Percentiles rank a stretch among this genome's conserved stretches.
Evolutionary conservation across 768 basidiomycete species (phyloP).

Genomic region (Hericium rajendrae): DNA sequence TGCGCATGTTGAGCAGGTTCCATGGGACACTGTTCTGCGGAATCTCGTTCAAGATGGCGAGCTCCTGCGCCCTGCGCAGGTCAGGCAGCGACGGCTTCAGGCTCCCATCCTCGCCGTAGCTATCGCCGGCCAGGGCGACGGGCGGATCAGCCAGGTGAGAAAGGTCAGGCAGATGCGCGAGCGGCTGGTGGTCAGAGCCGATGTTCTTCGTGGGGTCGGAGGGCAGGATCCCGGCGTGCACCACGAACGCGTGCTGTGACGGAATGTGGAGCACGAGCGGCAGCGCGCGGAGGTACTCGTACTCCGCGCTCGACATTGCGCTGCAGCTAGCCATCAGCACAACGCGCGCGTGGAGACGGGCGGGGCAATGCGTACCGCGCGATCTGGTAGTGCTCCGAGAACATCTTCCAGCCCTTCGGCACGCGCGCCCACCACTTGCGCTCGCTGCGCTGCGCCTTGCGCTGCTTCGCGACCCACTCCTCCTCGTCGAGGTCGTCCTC

Average conservation of each 20-base stretch:
- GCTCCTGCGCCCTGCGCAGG: constrained; percentile 56
- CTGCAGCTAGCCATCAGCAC: constrained; percentile 16
- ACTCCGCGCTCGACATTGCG: constrained; percentile 51
- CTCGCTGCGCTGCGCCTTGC: constrained; percentile 17
- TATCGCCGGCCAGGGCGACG: constrained; percentile 1
- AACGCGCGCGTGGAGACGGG: too few species aligned
- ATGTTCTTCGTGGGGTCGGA: constrained; percentile 49
- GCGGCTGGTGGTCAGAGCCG: constrained; percentile 52
- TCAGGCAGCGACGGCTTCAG: constrained; percentile 5
- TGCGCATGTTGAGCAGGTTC: constrained; percentile 66
- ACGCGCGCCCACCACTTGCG: constrained; percentile 24
- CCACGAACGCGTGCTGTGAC: constrained; percentile 63
- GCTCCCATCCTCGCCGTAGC: background rate
- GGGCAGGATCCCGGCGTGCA: constrained; percentile 78
- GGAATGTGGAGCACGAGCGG: constrained; percentile 73
- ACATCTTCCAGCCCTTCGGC: constrained; percentile 56
- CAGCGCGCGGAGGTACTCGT: constrained; percentile 62
- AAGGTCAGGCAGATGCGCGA: constrained; percentile 22
- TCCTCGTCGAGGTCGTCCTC: constrained; percentile 27
- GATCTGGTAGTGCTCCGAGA: constrained; percentile 67
- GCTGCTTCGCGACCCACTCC: constrained; percentile 25
- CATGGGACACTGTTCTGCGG: constrained; percentile 75
- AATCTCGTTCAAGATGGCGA: constrained; percentile 52
- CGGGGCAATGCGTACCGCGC: constrained; percentile 37
- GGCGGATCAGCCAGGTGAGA: background rate